phyloP scores from a whole-genome alignment of 331 rosid species.

The Rosa hybrid region DNA sequence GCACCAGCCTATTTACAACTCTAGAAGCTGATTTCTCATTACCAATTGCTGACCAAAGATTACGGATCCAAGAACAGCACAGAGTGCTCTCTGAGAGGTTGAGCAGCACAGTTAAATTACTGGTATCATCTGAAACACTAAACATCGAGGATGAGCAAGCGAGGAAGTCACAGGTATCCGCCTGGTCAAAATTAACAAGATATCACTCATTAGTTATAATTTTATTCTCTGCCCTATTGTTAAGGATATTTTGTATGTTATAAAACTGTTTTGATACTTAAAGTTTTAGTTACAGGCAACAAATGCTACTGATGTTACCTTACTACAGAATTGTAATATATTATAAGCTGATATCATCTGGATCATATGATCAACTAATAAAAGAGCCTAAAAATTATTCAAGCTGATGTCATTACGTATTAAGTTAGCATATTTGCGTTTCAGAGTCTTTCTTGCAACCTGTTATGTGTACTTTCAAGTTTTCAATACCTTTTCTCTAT shows the following conservation, averaged over 20 bases:
- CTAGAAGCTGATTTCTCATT: constrained; percentile 55
- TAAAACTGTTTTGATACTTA: constrained; percentile 23
- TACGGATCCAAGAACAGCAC: constrained; percentile 49
- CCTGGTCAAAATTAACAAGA: constrained; percentile 56
- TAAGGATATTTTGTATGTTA: constrained; percentile 42
- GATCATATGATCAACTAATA: not conserved
- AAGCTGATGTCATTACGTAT: not conserved
- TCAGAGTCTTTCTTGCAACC: not conserved
- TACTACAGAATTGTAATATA: not conserved
- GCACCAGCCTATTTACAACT: constrained; percentile 54
- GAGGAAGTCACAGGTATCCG: constrained; percentile 59
- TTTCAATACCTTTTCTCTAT: not conserved
- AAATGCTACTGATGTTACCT: not conserved
- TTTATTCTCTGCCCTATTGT: constrained; percentile 40
- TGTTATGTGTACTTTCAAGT: not conserved
- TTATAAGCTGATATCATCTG: not conserved
- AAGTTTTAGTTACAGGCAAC: constrained; percentile 22
- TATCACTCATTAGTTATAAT: constrained; percentile 45
- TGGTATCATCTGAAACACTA: constrained; percentile 52
- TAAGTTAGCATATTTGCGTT: not conserved
- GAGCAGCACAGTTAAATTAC: constrained; percentile 47
- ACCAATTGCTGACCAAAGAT: constrained; percentile 35
- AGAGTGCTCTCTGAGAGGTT: constrained; percentile 53
- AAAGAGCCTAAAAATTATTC: not conserved
- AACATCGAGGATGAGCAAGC: constrained; percentile 32